A percentile compares a stretch with the other conserved stretches of the same genome.
Evolutionary conservation across 2,329 filamentous ascomycete species (phyloP).

Genomic region (Talaromyces albobiverticillius): DNA sequence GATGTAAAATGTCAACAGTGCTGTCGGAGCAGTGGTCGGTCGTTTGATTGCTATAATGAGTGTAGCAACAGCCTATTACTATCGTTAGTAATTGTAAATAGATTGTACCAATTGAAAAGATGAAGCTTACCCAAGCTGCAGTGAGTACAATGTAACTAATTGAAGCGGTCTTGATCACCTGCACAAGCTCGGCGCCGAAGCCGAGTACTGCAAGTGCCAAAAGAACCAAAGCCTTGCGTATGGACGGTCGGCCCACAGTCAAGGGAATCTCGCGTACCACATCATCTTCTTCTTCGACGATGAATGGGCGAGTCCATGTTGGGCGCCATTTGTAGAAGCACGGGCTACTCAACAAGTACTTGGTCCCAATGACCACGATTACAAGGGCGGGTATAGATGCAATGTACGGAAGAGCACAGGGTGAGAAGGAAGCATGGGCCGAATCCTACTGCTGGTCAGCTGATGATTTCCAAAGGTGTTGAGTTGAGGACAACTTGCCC

Average conservation of each 20-base stretch:
- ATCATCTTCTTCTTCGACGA: slow-evolving; percentile 44
- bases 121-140: slow-evolving; percentile 38
- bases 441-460: slow-evolving; percentile 30
- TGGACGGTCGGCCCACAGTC: slow-evolving; percentile 26
- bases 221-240: slow-evolving; percentile 37
- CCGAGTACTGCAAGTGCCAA: slow-evolving; percentile 38
- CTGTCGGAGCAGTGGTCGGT: slow-evolving; percentile 41
- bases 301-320: slow-evolving; percentile 52
- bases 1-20: slow-evolving; percentile 35
- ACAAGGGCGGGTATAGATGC: slow-evolving; percentile 28
- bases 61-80: slow-evolving; percentile 31
- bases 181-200: slow-evolving; percentile 30
- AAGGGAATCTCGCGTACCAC: slow-evolving; percentile 27
- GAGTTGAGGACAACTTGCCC: slow-evolving; percentile 11
- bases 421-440: slow-evolving; percentile 31
- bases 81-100: slow-evolving; percentile 20
- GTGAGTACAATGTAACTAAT: slow-evolving; percentile 18
- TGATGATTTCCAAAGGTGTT: not conserved
- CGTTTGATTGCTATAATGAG: slow-evolving; percentile 36
- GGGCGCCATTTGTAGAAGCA: slow-evolving; percentile 33
- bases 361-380: slow-evolving; percentile 24
- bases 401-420: slow-evolving; percentile 34
- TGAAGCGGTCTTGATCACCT: slow-evolving; percentile 18
- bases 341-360: slow-evolving; percentile 26
- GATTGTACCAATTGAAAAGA: not conserved